Conservation (phyloP, 441 rosid genomes). For the Gossypium davidsonii region DNA sequence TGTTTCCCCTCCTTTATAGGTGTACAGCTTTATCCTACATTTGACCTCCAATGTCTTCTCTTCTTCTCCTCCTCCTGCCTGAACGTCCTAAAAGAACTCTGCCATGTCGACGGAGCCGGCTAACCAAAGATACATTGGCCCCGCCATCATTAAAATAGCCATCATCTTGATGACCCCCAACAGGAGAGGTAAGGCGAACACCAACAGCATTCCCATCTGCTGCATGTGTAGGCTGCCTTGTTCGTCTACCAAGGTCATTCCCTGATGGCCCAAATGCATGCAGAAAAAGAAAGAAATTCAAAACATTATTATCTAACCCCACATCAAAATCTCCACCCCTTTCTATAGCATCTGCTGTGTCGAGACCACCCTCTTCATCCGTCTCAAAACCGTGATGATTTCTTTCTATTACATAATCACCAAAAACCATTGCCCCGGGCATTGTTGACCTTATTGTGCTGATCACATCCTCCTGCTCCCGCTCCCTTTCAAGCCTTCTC, state of each 20-base stretch:
- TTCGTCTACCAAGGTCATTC: conserved; percentile 38
- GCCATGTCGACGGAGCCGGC: conserved; percentile 58
- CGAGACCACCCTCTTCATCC: conserved; percentile 40
- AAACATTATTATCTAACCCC: conserved; percentile 47
- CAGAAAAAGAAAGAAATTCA: conserved; percentile 57
- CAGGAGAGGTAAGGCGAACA: conserved; percentile 18
- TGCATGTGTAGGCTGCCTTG: conserved; percentile 29
- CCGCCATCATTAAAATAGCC: conserved; percentile 22
- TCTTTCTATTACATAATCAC: conserved; percentile 78
- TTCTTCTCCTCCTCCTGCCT: conserved; percentile 64
- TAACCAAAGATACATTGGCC: conserved; percentile 45
- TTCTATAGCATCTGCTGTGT: conserved; percentile 28
- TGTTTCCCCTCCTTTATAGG: background rate
- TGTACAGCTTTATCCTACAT: conserved; percentile 14
- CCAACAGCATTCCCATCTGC: conserved; percentile 31
- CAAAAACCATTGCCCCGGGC: conserved; percentile 84
- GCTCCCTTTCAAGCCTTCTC: conserved; percentile 74
- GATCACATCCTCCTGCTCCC: conserved; percentile 64
- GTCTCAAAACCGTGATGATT: conserved; percentile 38
- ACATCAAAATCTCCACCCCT: conserved; percentile 33
- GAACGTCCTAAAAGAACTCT: conserved; percentile 55
- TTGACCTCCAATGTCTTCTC: conserved; percentile 41
- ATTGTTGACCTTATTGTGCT: conserved; percentile 80
- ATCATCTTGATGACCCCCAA: conserved; percentile 36
- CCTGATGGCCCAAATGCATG: conserved; percentile 63